These are phyloP conservation scores for Cicer cuneatum DNA, from an alignment of 306 rosid genomes.

Conservation along the genomic window DNA sequence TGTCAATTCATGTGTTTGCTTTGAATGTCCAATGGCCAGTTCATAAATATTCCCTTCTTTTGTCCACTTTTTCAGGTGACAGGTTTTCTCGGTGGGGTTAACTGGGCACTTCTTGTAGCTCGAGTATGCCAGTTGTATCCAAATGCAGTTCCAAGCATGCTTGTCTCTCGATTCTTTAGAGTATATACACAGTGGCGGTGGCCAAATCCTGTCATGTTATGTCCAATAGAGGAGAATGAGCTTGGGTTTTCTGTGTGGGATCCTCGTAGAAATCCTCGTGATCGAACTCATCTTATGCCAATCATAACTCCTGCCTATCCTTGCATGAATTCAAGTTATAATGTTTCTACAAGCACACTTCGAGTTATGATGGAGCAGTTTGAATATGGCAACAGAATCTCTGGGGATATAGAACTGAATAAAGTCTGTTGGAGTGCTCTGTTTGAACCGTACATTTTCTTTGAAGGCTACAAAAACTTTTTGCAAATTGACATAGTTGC, in stretches of 20 bases:
- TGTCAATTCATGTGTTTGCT: conserved; percentile 15
- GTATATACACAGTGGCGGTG: conserved; percentile 97
- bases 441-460: conserved; percentile 79
- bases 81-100: conserved; percentile 97
- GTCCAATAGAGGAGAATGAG: conserved; percentile 85
- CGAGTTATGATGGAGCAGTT: conserved; percentile 96
- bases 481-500: conserved; percentile 90
- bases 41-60: not conserved
- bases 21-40: not conserved
- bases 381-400: conserved; percentile 69
- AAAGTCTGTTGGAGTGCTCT: conserved; percentile 74
- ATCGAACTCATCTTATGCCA: conserved; percentile 89
- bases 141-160: conserved; percentile 94
- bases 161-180: conserved; percentile 91
- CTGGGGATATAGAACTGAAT: conserved; percentile 81
- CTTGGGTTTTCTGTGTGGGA: conserved; percentile 90
- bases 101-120: conserved; percentile 96
- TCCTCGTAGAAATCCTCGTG: conserved; percentile 90
- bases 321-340: conserved; percentile 96
- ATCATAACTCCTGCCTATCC: conserved; percentile 98
- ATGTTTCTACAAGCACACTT: conserved; percentile 86
- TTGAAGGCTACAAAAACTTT: conserved; percentile 85
- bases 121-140: conserved; percentile 94
- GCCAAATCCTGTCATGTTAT: conserved; percentile 95
- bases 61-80: conserved; percentile 66